These are phyloP conservation scores for Nicotiana otophora DNA, from an alignment of 257 asterid genomes.

Conservation along the genomic window DNA sequence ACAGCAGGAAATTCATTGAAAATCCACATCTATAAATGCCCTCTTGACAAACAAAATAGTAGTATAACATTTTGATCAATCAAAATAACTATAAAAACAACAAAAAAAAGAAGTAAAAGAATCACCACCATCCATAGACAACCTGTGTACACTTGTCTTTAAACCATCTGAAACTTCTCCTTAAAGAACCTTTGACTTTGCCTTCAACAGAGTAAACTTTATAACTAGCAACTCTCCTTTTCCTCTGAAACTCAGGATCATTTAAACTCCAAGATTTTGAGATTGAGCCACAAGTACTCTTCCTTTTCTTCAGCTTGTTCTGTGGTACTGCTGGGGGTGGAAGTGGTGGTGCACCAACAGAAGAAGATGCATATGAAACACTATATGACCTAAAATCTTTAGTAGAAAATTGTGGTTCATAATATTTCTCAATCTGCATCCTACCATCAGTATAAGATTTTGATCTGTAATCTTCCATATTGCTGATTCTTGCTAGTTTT, in stretches of 20 bases:
- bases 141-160: constrained; percentile 55
- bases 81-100: background rate
- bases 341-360: constrained; percentile 18
- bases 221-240: constrained; percentile 81
- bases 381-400: constrained; percentile 54
- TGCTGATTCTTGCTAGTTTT: background rate
- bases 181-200: constrained; percentile 67
- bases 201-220: constrained; percentile 86
- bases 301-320: constrained; percentile 52
- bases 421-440: constrained; percentile 25
- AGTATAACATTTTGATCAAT: constrained; percentile 3
- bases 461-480: constrained; percentile 32
- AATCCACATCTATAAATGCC: background rate
- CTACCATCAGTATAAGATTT: constrained; percentile 25
- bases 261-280: constrained; percentile 43
- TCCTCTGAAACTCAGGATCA: constrained; percentile 89
- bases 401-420: constrained; percentile 21
- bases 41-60: background rate
- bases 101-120: background rate
- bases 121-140: constrained; percentile 64
- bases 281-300: constrained; percentile 31
- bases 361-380: constrained; percentile 30
- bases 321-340: constrained; percentile 16
- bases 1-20: constrained; percentile 1
- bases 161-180: constrained; percentile 75